Evolutionary conservation across 192 early-diverging fungal species (phyloP), one percentile per base, ranked within the genome.

Genomic region (Coemansia sp.): DNA sequence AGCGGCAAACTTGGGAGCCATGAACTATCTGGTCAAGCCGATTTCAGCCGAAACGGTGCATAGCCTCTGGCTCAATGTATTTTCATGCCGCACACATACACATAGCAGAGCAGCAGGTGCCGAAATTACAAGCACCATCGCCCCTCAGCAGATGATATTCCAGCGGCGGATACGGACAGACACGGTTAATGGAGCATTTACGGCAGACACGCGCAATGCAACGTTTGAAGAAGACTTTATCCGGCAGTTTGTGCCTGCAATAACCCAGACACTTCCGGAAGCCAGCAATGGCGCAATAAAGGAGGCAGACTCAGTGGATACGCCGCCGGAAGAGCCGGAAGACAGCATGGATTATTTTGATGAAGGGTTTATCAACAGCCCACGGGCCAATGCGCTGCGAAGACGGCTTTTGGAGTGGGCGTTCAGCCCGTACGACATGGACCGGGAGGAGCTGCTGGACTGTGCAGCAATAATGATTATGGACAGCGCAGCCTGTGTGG

Each of bases 401-500:
- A 55, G 39, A 16, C 71, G 70, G 54, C 57, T 90, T 2, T 66
- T 80, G 14, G 82, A 82, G 30, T 88, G 89, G 87, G 82, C 85
- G 23, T 88, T 88, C 64, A 76, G 73, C 60, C 86, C 89, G n/a
- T 83, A 84, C 64, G 82, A 84, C 45, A 66, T 87, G 20, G 60
- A 65, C 20, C 71, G 81, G 41, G 70, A 77, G 46, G 87, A 90
- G 50, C 62, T 88, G 45, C 76, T 90, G 51, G 83, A 84, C 48
- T 84, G 84, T 53, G 83, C 82, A 0, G 77, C 80, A 38, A 62
- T 90, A 28, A 82, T 90, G 53, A 82, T 90, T 60, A 80, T 87
- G 66, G 83, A 87, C 46, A 79, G 82, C 42, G 71, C 87, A 41
- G 65, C 71, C 32, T 64, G 82, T 17, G 78, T 77, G n/a, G 80